Conservation (phyloP, 2,329 filamentous ascomycete genomes). For the Ilyonectria robusta region DNA sequence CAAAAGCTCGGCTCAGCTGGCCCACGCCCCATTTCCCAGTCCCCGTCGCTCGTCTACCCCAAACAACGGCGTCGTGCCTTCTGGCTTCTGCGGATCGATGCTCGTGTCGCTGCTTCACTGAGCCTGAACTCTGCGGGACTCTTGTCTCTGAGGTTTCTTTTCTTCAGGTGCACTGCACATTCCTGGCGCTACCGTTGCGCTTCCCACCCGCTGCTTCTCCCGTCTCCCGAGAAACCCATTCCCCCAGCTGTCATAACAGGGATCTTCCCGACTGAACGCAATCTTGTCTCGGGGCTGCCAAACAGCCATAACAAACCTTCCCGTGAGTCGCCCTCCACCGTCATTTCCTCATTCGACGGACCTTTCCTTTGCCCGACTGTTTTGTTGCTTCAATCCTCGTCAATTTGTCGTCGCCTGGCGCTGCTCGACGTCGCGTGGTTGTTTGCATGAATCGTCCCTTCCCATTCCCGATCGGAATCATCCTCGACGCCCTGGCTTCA, state of each 20-base stretch:
- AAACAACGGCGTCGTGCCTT: slow-evolving; percentile 44
- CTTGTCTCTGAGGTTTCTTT: slow-evolving; percentile 22
- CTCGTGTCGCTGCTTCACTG: slow-evolving; percentile 33
- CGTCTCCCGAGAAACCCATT: slow-evolving; percentile 47
- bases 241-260: slow-evolving; percentile 38
- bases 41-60: slow-evolving; percentile 41
- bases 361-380: slow-evolving; percentile 20
- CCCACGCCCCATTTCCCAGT: slow-evolving; percentile 40
- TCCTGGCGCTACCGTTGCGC: slow-evolving; percentile 19
- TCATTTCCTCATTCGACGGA: slow-evolving; percentile 24
- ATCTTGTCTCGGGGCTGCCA: slow-evolving; percentile 39
- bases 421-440: slow-evolving; percentile 30
- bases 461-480: slow-evolving; percentile 35
- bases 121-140: slow-evolving; percentile 36
- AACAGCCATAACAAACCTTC: slow-evolving; percentile 46
- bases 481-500: slow-evolving; percentile 28
- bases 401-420: slow-evolving; percentile 28
- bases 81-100: slow-evolving; percentile 38
- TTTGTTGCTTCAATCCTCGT: slow-evolving; percentile 18
- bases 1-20: slow-evolving; percentile 32
- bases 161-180: slow-evolving; percentile 16
- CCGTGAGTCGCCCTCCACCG: slow-evolving; percentile 41
- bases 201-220: slow-evolving; percentile 36
- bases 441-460: slow-evolving; percentile 28
- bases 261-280: slow-evolving; percentile 45